Evolutionary conservation across 176 grass and related monocot genomes (phyloP).

Genomic region (Lolium multiflorum): DNA sequence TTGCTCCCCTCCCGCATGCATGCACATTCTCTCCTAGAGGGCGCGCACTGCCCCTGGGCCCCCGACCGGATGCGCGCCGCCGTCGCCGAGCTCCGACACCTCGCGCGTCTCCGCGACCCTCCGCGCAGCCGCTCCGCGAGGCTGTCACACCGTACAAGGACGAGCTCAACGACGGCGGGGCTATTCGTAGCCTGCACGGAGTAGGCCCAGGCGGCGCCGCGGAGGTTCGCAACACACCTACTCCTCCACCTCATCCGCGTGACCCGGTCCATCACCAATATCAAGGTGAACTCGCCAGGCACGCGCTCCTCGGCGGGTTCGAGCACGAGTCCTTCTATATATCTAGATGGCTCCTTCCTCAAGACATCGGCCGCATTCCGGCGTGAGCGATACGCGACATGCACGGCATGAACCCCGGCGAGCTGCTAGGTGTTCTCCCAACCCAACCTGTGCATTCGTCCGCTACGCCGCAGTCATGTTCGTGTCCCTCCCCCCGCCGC

Average conservation of each 20-base stretch:
- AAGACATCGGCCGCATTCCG: conserved; percentile 82
- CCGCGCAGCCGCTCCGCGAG: conserved; percentile 61
- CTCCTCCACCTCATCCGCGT: conserved; percentile 66
- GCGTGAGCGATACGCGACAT: conserved; percentile 77
- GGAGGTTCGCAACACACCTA: conserved; percentile 73
- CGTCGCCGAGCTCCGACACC: conserved; percentile 82
- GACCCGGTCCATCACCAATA: conserved; percentile 64
- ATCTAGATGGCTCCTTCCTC: conserved; percentile 91
- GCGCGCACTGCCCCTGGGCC: conserved; percentile 89
- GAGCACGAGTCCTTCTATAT: conserved; percentile 99
- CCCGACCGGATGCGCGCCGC: conserved; percentile 76
- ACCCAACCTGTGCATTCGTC: conserved; percentile 82
- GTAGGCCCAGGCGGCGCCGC: conserved; percentile 63
- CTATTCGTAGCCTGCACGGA: conserved; percentile 72
- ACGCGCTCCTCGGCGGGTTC: conserved; percentile 84
- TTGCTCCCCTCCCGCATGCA: too few species aligned
- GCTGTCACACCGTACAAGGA: conserved; percentile 90
- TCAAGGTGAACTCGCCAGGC: conserved; percentile 57
- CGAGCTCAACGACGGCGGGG: conserved; percentile 70
- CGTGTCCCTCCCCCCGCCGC: conserved; percentile 49
- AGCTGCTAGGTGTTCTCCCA: conserved; percentile 91
- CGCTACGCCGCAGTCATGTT: conserved; percentile 77
- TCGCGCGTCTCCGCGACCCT: conserved; percentile 72
- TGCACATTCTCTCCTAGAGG: too few species aligned
- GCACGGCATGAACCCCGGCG: conserved; percentile 87